A percentile compares a stretch with the other conserved stretches of the same genome.
phyloP scores from a whole-genome alignment of 805 yeast species.

The Saturnispora serradocipensis region DNA sequence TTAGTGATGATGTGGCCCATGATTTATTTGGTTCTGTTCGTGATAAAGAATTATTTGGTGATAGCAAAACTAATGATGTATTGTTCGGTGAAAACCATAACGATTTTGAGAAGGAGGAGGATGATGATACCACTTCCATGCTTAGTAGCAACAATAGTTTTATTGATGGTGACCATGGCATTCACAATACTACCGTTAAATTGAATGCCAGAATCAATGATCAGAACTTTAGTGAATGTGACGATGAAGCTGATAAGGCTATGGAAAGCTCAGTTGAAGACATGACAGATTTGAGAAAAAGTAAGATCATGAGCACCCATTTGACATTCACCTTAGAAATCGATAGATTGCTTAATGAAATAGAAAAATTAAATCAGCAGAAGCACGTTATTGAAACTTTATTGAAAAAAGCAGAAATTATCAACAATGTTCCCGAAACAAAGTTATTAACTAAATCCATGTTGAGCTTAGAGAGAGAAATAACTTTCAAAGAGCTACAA shows the following conservation, averaged over 20 bases:
- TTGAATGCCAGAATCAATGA: background rate
- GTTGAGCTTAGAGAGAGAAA: constrained; percentile 56
- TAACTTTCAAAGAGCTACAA: constrained; percentile 63
- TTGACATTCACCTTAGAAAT: constrained; percentile 57
- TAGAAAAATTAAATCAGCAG: constrained; percentile 53
- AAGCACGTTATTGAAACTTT: constrained; percentile 56
- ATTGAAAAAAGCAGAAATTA: constrained; percentile 72
- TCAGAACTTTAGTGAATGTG: background rate
- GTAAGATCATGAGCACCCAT: background rate
- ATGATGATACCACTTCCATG: background rate
- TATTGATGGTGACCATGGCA: background rate
- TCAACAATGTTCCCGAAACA: constrained; percentile 64
- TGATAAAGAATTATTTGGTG: constrained; percentile 17
- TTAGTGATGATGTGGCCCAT: constrained; percentile 24
- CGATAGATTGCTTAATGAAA: constrained; percentile 43
- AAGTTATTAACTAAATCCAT: constrained; percentile 61
- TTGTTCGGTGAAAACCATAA: background rate
- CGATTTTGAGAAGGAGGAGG: background rate
- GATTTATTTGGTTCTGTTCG: constrained; percentile 25
- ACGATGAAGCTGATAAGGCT: background rate
- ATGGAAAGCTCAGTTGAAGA: constrained; percentile 12
- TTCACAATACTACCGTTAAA: background rate
- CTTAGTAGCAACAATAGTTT: background rate
- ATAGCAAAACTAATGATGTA: background rate
- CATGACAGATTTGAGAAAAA: background rate